These are phyloP conservation scores for Apostasia shenzhenica DNA, from an alignment of 106 monocot genomes.

Conservation along the genomic window DNA sequence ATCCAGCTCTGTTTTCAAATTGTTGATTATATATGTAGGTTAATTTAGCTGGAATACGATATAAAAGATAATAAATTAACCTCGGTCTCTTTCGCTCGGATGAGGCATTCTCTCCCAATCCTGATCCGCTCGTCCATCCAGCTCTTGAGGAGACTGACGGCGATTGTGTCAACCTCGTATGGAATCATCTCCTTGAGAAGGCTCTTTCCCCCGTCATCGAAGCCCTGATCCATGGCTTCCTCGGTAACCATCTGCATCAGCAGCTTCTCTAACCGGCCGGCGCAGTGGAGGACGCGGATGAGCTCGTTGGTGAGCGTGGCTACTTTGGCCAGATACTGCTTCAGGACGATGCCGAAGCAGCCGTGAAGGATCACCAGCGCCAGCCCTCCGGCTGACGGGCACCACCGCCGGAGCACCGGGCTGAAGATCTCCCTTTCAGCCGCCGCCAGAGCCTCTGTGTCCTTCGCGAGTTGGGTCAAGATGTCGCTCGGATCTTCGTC, in stretches of 20 bases:
- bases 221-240: slow-evolving; percentile 25
- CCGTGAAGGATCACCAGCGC: slow-evolving; percentile 69
- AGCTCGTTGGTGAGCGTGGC: slow-evolving; percentile 43
- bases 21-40: neutral
- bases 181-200: slow-evolving; percentile 69
- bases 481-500: slow-evolving; percentile 43
- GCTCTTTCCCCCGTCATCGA: slow-evolving; percentile 57
- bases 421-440: slow-evolving; percentile 62
- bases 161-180: slow-evolving; percentile 67
- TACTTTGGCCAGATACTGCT: slow-evolving; percentile 57
- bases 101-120: slow-evolving; percentile 42
- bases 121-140: slow-evolving; percentile 81
- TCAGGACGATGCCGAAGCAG: slow-evolving; percentile 62
- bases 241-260: slow-evolving; percentile 74
- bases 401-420: slow-evolving; percentile 59
- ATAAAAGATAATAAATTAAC: slow-evolving; percentile 13
- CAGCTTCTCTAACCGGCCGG: slow-evolving; percentile 73
- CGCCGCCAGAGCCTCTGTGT: slow-evolving; percentile 63
- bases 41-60: neutral
- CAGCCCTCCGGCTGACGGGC: slow-evolving; percentile 43
- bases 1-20: slow-evolving; percentile 58
- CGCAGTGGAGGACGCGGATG: slow-evolving; percentile 58
- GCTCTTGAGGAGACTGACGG: slow-evolving; percentile 34
- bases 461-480: slow-evolving; percentile 49
- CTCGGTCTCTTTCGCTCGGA: slow-evolving; percentile 81